These are phyloP conservation scores for Poronia punctata DNA, from an alignment of 495 filamentous ascomycete genomes.

Conservation along the genomic window DNA sequence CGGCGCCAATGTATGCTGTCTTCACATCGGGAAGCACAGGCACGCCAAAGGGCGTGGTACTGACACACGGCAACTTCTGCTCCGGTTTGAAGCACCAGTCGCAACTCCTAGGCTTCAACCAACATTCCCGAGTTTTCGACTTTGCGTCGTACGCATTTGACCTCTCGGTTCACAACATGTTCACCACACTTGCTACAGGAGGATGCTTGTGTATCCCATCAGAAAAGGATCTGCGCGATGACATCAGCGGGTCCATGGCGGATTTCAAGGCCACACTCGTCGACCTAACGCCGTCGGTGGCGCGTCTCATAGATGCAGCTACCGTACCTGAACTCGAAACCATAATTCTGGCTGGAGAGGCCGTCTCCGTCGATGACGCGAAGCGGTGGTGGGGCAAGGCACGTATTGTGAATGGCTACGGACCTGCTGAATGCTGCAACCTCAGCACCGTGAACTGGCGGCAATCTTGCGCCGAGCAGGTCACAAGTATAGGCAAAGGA, in stretches of 20 bases:
- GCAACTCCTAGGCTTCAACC: conserved; percentile 26
- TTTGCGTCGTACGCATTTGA: conserved; percentile 56
- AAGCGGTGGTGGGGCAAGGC: conserved; percentile 46
- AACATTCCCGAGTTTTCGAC: conserved; percentile 36
- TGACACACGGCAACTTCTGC: conserved; percentile 13
- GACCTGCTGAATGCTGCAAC: conserved; percentile 35
- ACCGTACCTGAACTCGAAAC: conserved; percentile 18
- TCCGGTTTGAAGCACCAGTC: neutral
- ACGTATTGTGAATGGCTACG: conserved; percentile 51
- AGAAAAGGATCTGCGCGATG: conserved; percentile 37
- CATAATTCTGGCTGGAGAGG: conserved; percentile 24
- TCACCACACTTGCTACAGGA: conserved; percentile 47
- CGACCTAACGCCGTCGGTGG: conserved; percentile 17
- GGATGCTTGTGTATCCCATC: conserved; percentile 56
- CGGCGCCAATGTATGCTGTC: conserved; percentile 30
- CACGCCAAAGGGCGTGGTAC: conserved; percentile 27
- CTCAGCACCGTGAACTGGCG: conserved; percentile 3
- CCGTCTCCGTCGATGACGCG: conserved; percentile 31
- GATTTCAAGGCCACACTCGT: conserved; percentile 10
- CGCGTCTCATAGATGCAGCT: conserved; percentile 14
- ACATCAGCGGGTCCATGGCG: conserved; percentile 20
- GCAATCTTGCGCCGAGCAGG: conserved; percentile 12
- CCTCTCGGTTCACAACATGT: conserved; percentile 45
- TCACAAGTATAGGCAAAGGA: conserved; percentile 12
- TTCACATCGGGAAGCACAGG: conserved; percentile 46